Conservation (phyloP, 495 filamentous ascomycete species). For the Bacidia rubella region DNA sequence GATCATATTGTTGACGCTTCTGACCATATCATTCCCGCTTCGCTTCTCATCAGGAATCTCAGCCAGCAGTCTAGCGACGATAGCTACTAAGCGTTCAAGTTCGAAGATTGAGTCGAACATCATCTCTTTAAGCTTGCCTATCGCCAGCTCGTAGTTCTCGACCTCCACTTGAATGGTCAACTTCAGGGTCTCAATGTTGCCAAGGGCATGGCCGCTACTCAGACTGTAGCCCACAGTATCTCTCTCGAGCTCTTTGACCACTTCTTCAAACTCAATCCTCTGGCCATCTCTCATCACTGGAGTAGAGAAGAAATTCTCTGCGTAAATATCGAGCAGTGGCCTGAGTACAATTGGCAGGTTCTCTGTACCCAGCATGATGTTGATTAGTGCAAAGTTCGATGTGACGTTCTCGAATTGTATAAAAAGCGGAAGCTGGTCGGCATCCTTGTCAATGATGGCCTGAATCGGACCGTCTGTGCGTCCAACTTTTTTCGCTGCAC, state of each 20-base stretch:
- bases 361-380: conserved; percentile 62
- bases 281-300: conserved; percentile 69
- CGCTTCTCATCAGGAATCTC: conserved; percentile 92
- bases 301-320: conserved; percentile 86
- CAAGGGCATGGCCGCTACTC: conserved; percentile 47
- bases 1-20: conserved; percentile 68
- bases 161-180: conserved; percentile 76
- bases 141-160: conserved; percentile 69
- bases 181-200: conserved; percentile 65
- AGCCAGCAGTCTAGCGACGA: conserved; percentile 75
- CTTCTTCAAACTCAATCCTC: conserved; percentile 74
- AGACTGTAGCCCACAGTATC: conserved; percentile 78
- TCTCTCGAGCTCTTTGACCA: conserved; percentile 76
- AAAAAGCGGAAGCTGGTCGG: conserved; percentile 57
- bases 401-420: conserved; percentile 93
- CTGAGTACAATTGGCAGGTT: conserved; percentile 58
- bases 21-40: conserved; percentile 62
- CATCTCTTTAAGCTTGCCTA: conserved; percentile 77
- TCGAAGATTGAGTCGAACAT: conserved; percentile 84
- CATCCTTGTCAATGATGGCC: conserved; percentile 57
- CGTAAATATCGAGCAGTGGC: conserved; percentile 72
- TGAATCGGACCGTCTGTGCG: conserved; percentile 56
- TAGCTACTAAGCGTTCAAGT: conserved; percentile 60
- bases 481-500: conserved; percentile 59
- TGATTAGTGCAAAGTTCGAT: conserved; percentile 78